phyloP scores from a whole-genome alignment of 1,284 basidiomycete species.

The Ceratobasidium sp. region DNA sequence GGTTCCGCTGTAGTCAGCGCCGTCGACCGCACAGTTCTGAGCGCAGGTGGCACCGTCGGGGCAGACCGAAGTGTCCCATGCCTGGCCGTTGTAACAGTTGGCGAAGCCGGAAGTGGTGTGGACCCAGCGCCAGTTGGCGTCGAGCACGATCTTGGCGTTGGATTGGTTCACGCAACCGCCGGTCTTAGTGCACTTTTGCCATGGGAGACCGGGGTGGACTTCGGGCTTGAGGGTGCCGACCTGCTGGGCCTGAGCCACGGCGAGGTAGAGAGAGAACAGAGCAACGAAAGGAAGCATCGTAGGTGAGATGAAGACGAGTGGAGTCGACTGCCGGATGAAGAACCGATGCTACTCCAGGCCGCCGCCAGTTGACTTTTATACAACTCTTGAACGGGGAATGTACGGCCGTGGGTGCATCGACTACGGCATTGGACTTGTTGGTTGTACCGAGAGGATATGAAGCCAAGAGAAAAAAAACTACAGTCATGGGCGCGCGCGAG shows the following conservation, averaged over 20 bases:
- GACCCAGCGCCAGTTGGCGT: conserved; percentile 42
- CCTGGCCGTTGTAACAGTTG: conserved; percentile 59
- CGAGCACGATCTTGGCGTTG: conserved; percentile 35
- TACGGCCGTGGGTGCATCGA: background rate
- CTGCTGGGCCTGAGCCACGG: conserved; percentile 37
- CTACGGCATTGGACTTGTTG: background rate
- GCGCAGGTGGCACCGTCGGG: conserved; percentile 57
- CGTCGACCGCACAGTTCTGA: conserved; percentile 62
- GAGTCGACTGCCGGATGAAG: background rate
- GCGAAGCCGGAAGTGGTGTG: conserved; percentile 44
- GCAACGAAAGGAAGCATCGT: conserved; percentile 17
- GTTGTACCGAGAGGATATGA: background rate
- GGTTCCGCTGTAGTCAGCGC: conserved; percentile 60
- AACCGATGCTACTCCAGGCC: conserved; percentile 6
- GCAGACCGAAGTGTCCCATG: conserved; percentile 50
- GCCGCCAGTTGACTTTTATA: background rate
- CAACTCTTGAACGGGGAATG: background rate
- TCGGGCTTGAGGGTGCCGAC: conserved; percentile 40
- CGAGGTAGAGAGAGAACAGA: conserved; percentile 39
- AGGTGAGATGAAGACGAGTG: too few relatives aligned
- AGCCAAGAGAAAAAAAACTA: background rate
- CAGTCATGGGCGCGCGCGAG: background rate
- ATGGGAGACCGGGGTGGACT: conserved; percentile 38
- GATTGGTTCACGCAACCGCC: conserved; percentile 39
- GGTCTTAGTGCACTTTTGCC: conserved; percentile 39